These are phyloP conservation scores for Hypomontagnella submonticulosa DNA, from an alignment of 495 filamentous ascomycete species.

Conservation along the genomic window DNA sequence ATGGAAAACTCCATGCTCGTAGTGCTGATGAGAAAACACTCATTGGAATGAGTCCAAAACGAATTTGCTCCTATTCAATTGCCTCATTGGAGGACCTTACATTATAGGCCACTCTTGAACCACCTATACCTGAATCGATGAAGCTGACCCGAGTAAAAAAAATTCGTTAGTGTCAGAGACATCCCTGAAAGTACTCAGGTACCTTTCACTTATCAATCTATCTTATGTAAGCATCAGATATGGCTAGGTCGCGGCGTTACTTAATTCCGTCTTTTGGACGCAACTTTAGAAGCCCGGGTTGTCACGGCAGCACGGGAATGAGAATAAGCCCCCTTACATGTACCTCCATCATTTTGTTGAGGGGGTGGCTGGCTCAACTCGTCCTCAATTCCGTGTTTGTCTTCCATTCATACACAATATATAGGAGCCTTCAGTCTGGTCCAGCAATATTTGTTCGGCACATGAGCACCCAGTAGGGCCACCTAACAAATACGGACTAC, in stretches of 20 bases:
- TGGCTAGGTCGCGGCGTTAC: slow-evolving; percentile 4
- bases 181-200: background rate
- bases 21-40: slow-evolving; percentile 31
- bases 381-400: too few species aligned
- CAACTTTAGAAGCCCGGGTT: too few species aligned
- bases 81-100: slow-evolving; percentile 24
- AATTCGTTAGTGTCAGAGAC: background rate
- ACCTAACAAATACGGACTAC: background rate
- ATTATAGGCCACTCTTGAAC: slow-evolving; percentile 9
- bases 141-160: slow-evolving; percentile 25
- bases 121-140: slow-evolving; percentile 17
- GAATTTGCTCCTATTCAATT: slow-evolving; percentile 20
- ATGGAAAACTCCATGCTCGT: slow-evolving; percentile 44
- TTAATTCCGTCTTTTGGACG: slow-evolving; percentile 15
- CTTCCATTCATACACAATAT: too few species aligned
- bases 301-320: too few species aligned
- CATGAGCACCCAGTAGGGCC: too few species aligned
- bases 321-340: too few species aligned
- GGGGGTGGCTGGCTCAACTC: too few species aligned
- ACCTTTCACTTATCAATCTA: background rate
- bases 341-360: background rate
- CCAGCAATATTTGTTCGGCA: too few species aligned
- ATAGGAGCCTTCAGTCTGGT: too few species aligned
- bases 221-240: slow-evolving; percentile 3
- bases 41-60: slow-evolving; percentile 29